Base-by-base conservation (phyloP, 176 grass and related monocot genomes). In the Lolium multiflorum region DNA sequence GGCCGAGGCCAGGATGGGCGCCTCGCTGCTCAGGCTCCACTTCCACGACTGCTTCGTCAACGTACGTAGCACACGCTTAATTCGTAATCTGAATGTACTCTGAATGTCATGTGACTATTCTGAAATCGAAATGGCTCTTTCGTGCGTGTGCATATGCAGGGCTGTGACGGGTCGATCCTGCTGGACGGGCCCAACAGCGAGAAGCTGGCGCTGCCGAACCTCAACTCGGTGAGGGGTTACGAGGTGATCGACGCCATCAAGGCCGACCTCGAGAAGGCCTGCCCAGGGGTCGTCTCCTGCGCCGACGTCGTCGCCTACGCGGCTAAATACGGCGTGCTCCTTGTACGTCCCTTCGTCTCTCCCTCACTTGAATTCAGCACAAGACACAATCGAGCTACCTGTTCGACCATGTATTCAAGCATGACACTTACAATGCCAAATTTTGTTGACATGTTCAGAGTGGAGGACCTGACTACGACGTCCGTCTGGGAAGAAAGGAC, bases 21-120 rank as follows among this genome's bases (percentile, higher is more conserved):
- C 93, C 54, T 93, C 91, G 15, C 85, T 98, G 41, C 95, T 98
- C 63, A 59, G 93, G 71, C 95, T 98, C 79, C 93, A 95, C 78
- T 97, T 97, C 86, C 95, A 97, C 82, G 95, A 95, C 87, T 95
- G 95, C 82, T 97, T 97, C 87, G 89, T 97, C 39, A 94, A 97
- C 77, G 95, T 93, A 66, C 44, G 39, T 46, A 35, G 3, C 31
- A 35, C 31, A 35, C 31, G 31, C 31, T 35, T 28, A 28, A 28
- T 28, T 28, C 28, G 28, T 28, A 28, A 28, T 28, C 28, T 28
- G 28, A 28, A 28, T 28, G 28, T 28, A 28, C 11, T 41, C 39
- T 41, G 39, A 6, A 41, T 41, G 6, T 5, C 39, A 41, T 41
- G 39, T 46, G 47, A 12, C 10, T 49, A 3, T 13, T 2, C 57